Evolutionary conservation across 805 yeast genomes (phyloP), one percentile per base, ranked within the genome.

Genomic region (Candida quercuum): DNA sequence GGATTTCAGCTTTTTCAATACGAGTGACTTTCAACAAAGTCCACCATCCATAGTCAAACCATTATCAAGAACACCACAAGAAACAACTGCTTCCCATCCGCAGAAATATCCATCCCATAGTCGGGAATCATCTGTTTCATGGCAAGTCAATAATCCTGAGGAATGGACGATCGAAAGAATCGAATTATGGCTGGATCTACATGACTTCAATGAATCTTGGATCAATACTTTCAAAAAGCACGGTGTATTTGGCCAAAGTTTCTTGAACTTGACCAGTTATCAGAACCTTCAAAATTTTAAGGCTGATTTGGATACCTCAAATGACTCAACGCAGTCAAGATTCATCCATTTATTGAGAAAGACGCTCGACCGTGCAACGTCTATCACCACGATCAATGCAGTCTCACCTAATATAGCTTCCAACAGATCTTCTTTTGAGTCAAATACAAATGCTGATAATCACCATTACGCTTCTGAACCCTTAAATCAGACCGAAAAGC

Each of bases 111-210:
- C 54, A 2, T 48, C 55, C 3, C 57, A 52, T 36, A 51, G 53
- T 34, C 34, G 57, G 30, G 48, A 50, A 28, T 41, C 48, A 0
- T 53, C 57, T 1, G 40, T 64, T 11, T 60, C 68, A 2, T 76
- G 80, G 80, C 66, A 69, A 18, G 74, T 72, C 0, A 64, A 66
- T 23, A 67, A 67, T 37, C 76, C 83, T 1, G 69, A 67, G 6
- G 80, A 76, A 41, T 87, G 96, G 96, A 76, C 81, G 2, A 62
- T 73, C 45, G 76, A 71, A n/a, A 67, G 83, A 36, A 89, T 87
- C 1, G 41, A 69, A 0, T 55, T 63, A 33, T 88, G 95, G 94
- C 66, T 88, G 19, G 78, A 72, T 7, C 48, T 59, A n/a, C 71
- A 87, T 54, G 69, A 72, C 16, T 88, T 88, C 59, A 81, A 82